Evolutionary conservation across 495 filamentous ascomycete species (phyloP).

Genomic region (Hypoxylon cercidicola): DNA sequence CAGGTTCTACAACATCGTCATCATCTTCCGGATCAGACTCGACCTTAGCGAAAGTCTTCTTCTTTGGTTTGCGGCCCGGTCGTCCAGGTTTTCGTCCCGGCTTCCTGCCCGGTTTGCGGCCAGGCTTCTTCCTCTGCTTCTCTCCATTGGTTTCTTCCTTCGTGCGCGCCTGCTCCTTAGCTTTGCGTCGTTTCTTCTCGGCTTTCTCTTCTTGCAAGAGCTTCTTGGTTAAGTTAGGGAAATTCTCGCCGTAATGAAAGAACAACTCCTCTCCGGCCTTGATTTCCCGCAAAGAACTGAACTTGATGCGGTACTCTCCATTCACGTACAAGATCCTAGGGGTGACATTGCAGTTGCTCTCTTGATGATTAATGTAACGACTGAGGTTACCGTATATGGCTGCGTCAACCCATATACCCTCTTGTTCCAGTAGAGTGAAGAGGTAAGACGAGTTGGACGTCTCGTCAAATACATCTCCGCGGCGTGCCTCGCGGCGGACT

Average conservation of each 20-base stretch:
- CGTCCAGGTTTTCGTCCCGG: constrained; percentile 44
- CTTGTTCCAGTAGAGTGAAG: constrained; percentile 69
- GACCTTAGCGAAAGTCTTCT: constrained; percentile 37
- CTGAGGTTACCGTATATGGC: constrained; percentile 65
- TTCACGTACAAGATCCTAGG: constrained; percentile 72
- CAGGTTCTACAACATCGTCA: constrained; percentile 31
- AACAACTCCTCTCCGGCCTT: constrained; percentile 73
- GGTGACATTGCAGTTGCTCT: constrained; percentile 60
- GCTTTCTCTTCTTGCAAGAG: constrained; percentile 57
- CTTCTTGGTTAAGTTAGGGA: constrained; percentile 61
- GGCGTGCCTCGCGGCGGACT: constrained; percentile 62
- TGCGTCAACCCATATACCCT: constrained; percentile 62
- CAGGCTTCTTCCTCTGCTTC: constrained; percentile 46
- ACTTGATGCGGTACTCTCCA: constrained; percentile 72
- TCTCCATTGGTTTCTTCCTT: constrained; percentile 31
- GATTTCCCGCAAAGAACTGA: constrained; percentile 68
- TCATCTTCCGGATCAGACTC: constrained; percentile 44
- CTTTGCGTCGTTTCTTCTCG: constrained; percentile 48
- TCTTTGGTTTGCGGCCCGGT: constrained; percentile 45
- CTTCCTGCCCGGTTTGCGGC: constrained; percentile 46
- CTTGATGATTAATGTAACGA: constrained; percentile 77
- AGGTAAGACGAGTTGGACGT: constrained; percentile 69
- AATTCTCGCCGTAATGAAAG: constrained; percentile 72
- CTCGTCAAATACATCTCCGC: constrained; percentile 72
- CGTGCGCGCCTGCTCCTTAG: constrained; percentile 43